These are phyloP conservation scores for Colletotrichum sp. DNA, from an alignment of 2,329 filamentous ascomycete genomes.

Conservation along the genomic window DNA sequence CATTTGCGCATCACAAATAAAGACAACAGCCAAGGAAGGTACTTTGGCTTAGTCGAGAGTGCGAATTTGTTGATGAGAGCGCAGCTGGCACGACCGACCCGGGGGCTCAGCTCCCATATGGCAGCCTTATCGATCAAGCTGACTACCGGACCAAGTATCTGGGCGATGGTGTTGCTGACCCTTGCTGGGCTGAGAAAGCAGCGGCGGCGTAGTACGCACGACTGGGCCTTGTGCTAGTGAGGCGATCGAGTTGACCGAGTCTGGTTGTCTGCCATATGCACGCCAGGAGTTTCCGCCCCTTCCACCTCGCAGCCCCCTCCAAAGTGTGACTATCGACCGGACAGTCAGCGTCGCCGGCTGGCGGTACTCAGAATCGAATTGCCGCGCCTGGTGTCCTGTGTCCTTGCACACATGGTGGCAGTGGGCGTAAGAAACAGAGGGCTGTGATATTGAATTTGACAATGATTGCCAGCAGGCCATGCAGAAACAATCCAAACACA, in stretches of 20 bases:
- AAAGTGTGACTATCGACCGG: background rate
- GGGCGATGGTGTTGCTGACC: background rate
- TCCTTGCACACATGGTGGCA: background rate
- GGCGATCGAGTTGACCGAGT: constrained; percentile 7
- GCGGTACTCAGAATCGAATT: background rate
- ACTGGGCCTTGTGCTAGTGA: background rate
- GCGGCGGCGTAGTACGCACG: background rate
- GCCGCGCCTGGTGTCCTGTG: background rate
- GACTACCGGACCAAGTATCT: background rate
- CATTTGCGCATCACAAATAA: background rate
- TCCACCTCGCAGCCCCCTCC: background rate
- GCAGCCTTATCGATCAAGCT: background rate
- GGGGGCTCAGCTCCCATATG: background rate
- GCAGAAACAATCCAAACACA: background rate
- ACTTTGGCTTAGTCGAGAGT: background rate
- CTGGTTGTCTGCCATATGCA: constrained; percentile 1
- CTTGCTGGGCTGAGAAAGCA: constrained; percentile 10
- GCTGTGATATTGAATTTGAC: background rate
- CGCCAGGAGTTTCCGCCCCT: background rate
- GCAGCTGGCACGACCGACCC: background rate
- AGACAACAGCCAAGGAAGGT: background rate
- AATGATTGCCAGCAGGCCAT: background rate
- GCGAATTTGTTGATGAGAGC: background rate
- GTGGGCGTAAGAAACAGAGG: background rate
- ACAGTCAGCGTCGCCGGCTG: background rate